These are phyloP conservation scores for Phytopythium oedochilum DNA, from an alignment of 352 stramenopile genomes.

Conservation along the genomic window DNA sequence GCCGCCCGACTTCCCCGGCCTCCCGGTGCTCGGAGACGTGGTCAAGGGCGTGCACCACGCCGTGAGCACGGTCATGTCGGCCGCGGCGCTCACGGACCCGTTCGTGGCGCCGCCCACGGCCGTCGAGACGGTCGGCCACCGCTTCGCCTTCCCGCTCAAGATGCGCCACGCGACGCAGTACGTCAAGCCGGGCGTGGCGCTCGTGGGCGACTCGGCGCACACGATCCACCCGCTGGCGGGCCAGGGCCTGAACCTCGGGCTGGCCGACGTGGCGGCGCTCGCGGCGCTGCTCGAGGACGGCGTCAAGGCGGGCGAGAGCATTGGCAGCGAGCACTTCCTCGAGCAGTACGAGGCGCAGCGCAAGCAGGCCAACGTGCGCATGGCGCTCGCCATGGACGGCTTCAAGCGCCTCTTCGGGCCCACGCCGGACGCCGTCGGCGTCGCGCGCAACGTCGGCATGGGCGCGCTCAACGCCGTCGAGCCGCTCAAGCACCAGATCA, in stretches of 20 bases:
- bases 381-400: conserved; percentile 83
- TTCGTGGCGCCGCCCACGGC: conserved; percentile 72
- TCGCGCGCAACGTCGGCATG: conserved; percentile 85
- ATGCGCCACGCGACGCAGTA: conserved; percentile 87
- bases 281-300: conserved; percentile 67
- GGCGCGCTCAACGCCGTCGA: conserved; percentile 80
- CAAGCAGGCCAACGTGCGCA: conserved; percentile 79
- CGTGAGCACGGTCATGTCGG: conserved; percentile 72
- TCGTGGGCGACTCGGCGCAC: conserved; percentile 95
- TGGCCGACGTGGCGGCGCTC: conserved; percentile 88
- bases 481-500: conserved; percentile 88
- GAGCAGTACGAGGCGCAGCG: conserved; percentile 84
- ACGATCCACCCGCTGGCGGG: conserved; percentile 95
- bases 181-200: conserved; percentile 79
- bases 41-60: conserved; percentile 71
- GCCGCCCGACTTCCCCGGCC: conserved; percentile 68
- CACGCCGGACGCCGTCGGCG: conserved; percentile 55
- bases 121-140: conserved; percentile 59
- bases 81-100: conserved; percentile 63
- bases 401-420: conserved; percentile 89
- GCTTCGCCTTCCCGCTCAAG: conserved; percentile 88
- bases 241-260: conserved; percentile 94
- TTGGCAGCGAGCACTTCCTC: conserved; percentile 77
- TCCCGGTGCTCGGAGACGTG: conserved; percentile 73
- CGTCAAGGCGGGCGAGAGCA: conserved; percentile 70